phyloP scores from a whole-genome alignment of 116 monocot species.

The Papilionanthe hybrid region DNA sequence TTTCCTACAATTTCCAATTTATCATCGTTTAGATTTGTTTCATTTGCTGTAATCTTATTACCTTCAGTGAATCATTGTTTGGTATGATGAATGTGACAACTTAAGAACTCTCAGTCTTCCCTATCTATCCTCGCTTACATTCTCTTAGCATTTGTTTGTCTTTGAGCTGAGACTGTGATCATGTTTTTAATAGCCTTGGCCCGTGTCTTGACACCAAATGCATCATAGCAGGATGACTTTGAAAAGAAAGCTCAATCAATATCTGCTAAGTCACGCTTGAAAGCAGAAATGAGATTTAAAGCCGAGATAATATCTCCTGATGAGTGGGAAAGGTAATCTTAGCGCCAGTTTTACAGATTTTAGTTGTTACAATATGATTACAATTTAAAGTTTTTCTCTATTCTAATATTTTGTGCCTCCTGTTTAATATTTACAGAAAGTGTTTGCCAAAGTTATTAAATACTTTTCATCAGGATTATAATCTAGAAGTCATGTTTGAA shows the following conservation, averaged over 20 bases:
- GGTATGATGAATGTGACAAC: not conserved
- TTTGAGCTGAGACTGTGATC: not conserved
- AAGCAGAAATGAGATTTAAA: slow-evolving; percentile 87
- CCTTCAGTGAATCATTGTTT: not conserved
- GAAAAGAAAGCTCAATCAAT: slow-evolving; percentile 80
- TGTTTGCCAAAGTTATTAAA: not conserved
- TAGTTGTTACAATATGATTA: not conserved
- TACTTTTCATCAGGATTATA: not conserved
- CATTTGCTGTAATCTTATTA: not conserved
- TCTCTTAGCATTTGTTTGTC: not conserved
- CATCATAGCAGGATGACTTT: slow-evolving; percentile 72
- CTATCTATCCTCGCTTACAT: not conserved
- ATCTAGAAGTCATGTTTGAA: not conserved
- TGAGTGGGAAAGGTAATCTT: slow-evolving; percentile 89
- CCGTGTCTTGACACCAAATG: slow-evolving; percentile 9
- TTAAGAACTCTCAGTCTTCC: not conserved
- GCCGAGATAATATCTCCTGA: slow-evolving; percentile 81
- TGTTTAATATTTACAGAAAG: not conserved
- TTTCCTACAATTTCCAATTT: not conserved
- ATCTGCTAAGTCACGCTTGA: slow-evolving; percentile 72
- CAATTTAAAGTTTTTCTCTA: not conserved
- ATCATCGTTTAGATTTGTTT: not conserved
- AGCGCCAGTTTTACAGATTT: not conserved
- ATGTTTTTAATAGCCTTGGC: not conserved
- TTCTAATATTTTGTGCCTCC: not conserved